These are phyloP conservation scores for Microstroma glucosiphilum DNA, from an alignment of 1,284 basidiomycete species.

Conservation along the genomic window DNA sequence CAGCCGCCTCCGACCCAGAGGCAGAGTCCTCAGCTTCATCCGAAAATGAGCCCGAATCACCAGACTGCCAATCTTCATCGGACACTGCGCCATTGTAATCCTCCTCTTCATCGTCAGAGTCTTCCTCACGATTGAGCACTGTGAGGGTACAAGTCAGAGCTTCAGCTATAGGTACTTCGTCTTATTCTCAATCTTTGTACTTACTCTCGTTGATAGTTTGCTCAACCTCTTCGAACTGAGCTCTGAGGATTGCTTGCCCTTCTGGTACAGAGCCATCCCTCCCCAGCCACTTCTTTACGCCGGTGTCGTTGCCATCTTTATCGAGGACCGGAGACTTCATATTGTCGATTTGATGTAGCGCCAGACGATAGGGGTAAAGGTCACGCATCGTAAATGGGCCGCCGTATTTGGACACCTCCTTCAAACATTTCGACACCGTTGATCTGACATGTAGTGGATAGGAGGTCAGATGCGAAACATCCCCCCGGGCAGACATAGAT, in stretches of 20 bases:
- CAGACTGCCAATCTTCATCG: slow-evolving; percentile 14
- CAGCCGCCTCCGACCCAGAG: not conserved
- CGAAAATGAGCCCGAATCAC: slow-evolving; percentile 2
- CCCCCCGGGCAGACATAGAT: not conserved
- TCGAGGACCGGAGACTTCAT: slow-evolving; percentile 86
- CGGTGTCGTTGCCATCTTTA: slow-evolving; percentile 53
- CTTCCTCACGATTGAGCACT: slow-evolving; percentile 47
- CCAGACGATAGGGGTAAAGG: slow-evolving; percentile 93
- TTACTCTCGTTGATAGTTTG: slow-evolving; percentile 67
- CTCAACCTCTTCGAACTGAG: slow-evolving; percentile 91
- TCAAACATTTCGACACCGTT: slow-evolving; percentile 68
- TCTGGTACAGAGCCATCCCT: slow-evolving; percentile 77
- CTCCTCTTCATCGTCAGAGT: slow-evolving; percentile 43
- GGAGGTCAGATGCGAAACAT: not conserved
- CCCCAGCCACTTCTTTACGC: slow-evolving; percentile 48
- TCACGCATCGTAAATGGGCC: slow-evolving; percentile 92
- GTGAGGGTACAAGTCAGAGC: not conserved
- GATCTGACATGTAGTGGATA: slow-evolving; percentile 9
- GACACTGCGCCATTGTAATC: slow-evolving; percentile 18
- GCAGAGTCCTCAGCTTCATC: slow-evolving; percentile 1
- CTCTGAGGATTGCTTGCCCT: slow-evolving; percentile 92
- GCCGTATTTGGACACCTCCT: slow-evolving; percentile 93
- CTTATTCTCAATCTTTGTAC: not conserved
- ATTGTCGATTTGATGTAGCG: slow-evolving; percentile 88
- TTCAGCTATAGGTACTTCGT: not conserved